phyloP scores from a whole-genome alignment of 805 yeast species.

The Teunomyces stri region DNA sequence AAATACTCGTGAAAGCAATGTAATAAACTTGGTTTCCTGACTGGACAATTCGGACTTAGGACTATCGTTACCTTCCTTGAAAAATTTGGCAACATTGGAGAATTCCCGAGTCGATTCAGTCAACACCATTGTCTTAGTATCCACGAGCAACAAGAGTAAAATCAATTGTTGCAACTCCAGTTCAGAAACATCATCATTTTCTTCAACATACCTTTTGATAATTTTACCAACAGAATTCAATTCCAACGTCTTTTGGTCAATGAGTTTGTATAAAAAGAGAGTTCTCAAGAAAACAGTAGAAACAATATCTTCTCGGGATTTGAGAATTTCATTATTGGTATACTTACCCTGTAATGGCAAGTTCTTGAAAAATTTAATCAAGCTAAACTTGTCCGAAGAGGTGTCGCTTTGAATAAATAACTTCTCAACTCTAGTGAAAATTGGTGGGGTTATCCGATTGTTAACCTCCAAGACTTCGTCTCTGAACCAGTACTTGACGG shows the following conservation, averaged over 20 bases:
- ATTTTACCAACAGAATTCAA: conserved; percentile 53
- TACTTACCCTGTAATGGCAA: conserved; percentile 25
- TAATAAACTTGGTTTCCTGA: conserved; percentile 35
- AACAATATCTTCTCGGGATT: conserved; percentile 50
- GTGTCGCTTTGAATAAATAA: conserved; percentile 16
- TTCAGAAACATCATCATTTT: conserved; percentile 12
- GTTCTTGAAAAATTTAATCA: conserved; percentile 21
- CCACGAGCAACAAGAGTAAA: conserved; percentile 45
- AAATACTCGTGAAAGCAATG: conserved; percentile 36
- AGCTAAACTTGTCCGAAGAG: conserved; percentile 21
- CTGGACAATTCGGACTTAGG: conserved; percentile 28
- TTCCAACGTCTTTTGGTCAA: conserved; percentile 39
- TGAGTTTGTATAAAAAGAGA: conserved; percentile 49
- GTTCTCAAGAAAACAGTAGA: conserved; percentile 56
- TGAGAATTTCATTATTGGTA: conserved; percentile 26
- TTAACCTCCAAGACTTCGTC: conserved; percentile 44
- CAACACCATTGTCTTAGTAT: conserved; percentile 36
- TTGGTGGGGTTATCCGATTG: conserved; percentile 54
- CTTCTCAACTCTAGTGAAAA: conserved; percentile 36
- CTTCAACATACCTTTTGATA: conserved; percentile 33
- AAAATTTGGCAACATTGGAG: conserved; percentile 30
- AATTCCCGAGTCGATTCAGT: conserved; percentile 36
- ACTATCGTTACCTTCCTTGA: conserved; percentile 20
- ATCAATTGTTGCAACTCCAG: conserved; percentile 41
- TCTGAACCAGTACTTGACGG: conserved; percentile 53